Evolutionary conservation across 2,329 filamentous ascomycete genomes (phyloP).

Genomic region (Aspergillus candidus): DNA sequence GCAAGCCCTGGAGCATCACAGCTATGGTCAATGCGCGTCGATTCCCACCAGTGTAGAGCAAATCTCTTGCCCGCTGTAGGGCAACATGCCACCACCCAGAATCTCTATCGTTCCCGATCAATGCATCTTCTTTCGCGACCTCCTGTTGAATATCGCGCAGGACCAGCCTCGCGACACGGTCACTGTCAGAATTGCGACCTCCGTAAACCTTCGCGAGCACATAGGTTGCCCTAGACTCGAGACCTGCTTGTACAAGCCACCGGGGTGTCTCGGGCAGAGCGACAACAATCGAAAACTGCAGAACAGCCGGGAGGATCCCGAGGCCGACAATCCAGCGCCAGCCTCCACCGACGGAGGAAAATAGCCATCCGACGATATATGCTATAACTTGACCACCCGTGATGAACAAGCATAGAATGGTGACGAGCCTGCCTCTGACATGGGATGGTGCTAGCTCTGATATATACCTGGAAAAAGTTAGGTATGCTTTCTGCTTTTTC

Average conservation of each 20-base stretch:
- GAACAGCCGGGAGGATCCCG: conserved; percentile 66
- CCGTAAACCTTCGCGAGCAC: conserved; percentile 64
- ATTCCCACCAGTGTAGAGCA: conserved; percentile 44
- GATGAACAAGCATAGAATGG: conserved; percentile 74
- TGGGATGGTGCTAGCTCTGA: conserved; percentile 74
- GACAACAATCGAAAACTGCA: conserved; percentile 64
- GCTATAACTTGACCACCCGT: conserved; percentile 85
- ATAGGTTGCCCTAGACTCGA: conserved; percentile 53
- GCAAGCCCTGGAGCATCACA: conserved; percentile 76
- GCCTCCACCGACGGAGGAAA: conserved; percentile 56
- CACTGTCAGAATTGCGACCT: conserved; percentile 32
- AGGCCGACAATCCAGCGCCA: conserved; percentile 93
- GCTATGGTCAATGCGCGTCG: conserved; percentile 72
- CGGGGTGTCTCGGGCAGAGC: conserved; percentile 83
- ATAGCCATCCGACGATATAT: conserved; percentile 74
- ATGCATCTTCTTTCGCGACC: conserved; percentile 62
- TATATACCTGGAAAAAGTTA: conserved; percentile 55
- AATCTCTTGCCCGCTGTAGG: conserved; percentile 22
- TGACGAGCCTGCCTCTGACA: conserved; percentile 72
- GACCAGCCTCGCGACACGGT: conserved; percentile 51
- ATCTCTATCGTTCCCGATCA: conserved; percentile 2
- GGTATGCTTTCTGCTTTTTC: conserved; percentile 1
- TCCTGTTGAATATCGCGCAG: conserved; percentile 67
- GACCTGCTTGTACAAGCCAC: conserved; percentile 70
- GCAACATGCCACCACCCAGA: conserved; percentile 22